Evolutionary conservation across 2,329 filamentous ascomycete species (phyloP), one percentile per base, ranked within the genome.

Genomic region (Aciculosporium take): DNA sequence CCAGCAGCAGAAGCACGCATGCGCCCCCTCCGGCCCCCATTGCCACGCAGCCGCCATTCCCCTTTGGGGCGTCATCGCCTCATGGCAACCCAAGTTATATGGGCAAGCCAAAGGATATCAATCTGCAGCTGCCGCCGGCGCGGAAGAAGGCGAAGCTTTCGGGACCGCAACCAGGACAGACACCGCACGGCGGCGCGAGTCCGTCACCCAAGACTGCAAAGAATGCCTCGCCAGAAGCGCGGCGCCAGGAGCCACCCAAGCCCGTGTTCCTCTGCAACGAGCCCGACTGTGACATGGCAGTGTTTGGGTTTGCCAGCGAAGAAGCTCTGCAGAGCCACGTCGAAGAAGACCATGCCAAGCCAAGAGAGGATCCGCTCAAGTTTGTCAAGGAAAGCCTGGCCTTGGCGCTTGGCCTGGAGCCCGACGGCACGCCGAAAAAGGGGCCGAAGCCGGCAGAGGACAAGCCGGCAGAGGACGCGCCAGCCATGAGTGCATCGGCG

Each of bases 271-370:
- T 62, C 20, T 80, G 76, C 55, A 59, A 66, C 17, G 73, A 79
- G 38, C 49, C 60, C 2, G 67, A 69, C 27, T 81, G 76, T 49
- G 72, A 76, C 23, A 62, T 63, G 47, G 64, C 67, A 7, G 54
- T 51, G 2, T 58, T 62, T 10, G 69, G 66, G 0, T 79, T 79
- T 48, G 51, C 65, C 2, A 73, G 59, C 6, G 70, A 79, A 46
- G 71, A 77, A 48, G 66, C 67, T 10, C 61, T 69, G 37, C 65
- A 68, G 41, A 53, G 58, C 9, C 76, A 81, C 50, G 56, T 67
- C 7, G 62, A 72, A n/a, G 71, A 79, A 43, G 74, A 79, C 52
- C 76, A 81, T 48, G 58, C 66, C 18, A 71, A 68, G 52, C 75
- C 75, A 5, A 58, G 62, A 32, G 62, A 73, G 46, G 60, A 80